Percentiles rank a stretch among this genome's conserved stretches.
These are phyloP conservation scores for Boletus fagicola DNA, from an alignment of 768 basidiomycete species.

Conservation along the genomic window DNA sequence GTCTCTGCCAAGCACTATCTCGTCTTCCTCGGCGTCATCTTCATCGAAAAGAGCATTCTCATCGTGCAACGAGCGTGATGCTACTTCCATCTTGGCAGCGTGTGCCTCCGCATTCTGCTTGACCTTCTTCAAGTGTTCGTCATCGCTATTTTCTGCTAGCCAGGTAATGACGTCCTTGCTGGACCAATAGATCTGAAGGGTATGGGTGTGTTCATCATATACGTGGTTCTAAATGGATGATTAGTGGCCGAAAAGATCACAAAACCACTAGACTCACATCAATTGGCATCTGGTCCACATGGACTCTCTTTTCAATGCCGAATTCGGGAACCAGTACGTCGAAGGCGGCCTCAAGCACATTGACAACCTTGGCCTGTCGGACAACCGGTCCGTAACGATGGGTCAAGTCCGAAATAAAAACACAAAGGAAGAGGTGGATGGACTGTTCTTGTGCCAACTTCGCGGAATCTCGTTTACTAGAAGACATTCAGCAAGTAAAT, in stretches of 20 bases:
- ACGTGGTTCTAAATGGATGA: constrained; percentile 73
- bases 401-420: constrained; percentile 91
- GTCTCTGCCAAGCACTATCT: constrained; percentile 73
- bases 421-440: constrained; percentile 90
- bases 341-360: constrained; percentile 96
- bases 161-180: constrained; percentile 89
- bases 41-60: constrained; percentile 88
- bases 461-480: constrained; percentile 88
- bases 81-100: constrained; percentile 87
- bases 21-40: constrained; percentile 77
- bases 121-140: constrained; percentile 93
- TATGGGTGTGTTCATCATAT: constrained; percentile 91
- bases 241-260: constrained; percentile 15
- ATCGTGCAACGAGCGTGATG: constrained; percentile 79
- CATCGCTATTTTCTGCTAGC: constrained; percentile 94
- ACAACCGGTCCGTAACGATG: constrained; percentile 94
- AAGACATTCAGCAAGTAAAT: constrained; percentile 7
- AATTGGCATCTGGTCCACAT: constrained; percentile 98
- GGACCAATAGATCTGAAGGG: constrained; percentile 96
- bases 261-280: constrained; percentile 55
- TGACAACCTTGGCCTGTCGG: constrained; percentile 91
- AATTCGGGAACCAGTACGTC: constrained; percentile 97
- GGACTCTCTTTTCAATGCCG: constrained; percentile 98
- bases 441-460: constrained; percentile 95
- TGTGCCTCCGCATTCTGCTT: constrained; percentile 91